Evolutionary conservation across 805 yeast species (phyloP).

Genomic region (Candida ascalaphidarum): DNA sequence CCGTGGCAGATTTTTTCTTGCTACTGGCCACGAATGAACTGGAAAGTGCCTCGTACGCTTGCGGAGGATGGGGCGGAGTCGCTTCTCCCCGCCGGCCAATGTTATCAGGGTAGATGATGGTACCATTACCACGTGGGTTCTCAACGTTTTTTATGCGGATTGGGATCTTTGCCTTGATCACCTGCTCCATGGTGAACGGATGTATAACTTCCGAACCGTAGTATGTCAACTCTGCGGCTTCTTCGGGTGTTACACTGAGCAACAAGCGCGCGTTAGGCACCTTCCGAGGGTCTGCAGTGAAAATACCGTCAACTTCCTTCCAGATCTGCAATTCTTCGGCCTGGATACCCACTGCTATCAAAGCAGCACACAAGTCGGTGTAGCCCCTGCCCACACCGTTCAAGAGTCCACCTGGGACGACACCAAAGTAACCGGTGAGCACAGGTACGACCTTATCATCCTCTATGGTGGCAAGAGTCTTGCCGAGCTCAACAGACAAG

Average conservation of each 20-base stretch:
- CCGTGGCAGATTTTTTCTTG: slow-evolving; percentile 73
- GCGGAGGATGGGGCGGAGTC: slow-evolving; percentile 95
- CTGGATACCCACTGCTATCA: slow-evolving; percentile 83
- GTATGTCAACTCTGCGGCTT: slow-evolving; percentile 96
- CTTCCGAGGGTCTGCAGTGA: slow-evolving; percentile 96
- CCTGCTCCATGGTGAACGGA: slow-evolving; percentile 99
- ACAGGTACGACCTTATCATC: slow-evolving; percentile 59
- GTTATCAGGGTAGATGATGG: slow-evolving; percentile 89
- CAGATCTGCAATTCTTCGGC: slow-evolving; percentile 96
- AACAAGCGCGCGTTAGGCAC: slow-evolving; percentile 83
- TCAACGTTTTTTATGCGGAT: slow-evolving; percentile 94
- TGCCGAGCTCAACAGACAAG: slow-evolving; percentile 45
- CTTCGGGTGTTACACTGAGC: slow-evolving; percentile 91
- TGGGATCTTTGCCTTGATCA: slow-evolving; percentile 90
- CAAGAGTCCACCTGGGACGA: slow-evolving; percentile 90
- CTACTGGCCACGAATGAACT: slow-evolving; percentile 26
- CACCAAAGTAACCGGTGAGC: slow-evolving; percentile 91
- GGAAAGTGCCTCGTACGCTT: slow-evolving; percentile 46
- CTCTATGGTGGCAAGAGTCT: slow-evolving; percentile 35
- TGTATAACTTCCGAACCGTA: slow-evolving; percentile 98
- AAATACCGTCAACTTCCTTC: slow-evolving; percentile 99
- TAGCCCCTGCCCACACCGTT: slow-evolving; percentile 96
- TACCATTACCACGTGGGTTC: slow-evolving; percentile 89
- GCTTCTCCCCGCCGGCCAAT: slow-evolving; percentile 76
- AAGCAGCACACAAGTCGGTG: slow-evolving; percentile 95